Conservation (phyloP, 768 basidiomycete genomes). For the Lactarius vividus region DNA sequence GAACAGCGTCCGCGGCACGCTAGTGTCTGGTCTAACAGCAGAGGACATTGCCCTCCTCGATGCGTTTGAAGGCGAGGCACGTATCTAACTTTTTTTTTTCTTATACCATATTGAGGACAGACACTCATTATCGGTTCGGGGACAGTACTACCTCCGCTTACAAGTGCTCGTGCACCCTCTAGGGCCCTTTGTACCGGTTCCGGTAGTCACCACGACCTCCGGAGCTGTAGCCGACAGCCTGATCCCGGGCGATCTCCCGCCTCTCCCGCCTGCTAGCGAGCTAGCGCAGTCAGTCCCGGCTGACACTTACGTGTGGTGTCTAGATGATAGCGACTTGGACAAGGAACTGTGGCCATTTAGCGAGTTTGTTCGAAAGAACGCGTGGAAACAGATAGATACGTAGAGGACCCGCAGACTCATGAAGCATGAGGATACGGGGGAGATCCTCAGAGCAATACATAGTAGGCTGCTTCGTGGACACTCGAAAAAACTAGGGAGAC, state of each 20-base stretch:
- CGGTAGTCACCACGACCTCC: slow-evolving; percentile 18
- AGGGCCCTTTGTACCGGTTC: slow-evolving; percentile 37
- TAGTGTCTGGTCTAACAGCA: slow-evolving; percentile 69
- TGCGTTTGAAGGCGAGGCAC: slow-evolving; percentile 75
- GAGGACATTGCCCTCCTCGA: slow-evolving; percentile 70
- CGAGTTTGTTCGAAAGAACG: slow-evolving; percentile 70
- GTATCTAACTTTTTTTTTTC: slow-evolving; percentile 30
- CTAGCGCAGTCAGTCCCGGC: slow-evolving; percentile 42
- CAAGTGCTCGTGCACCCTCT: slow-evolving; percentile 57
- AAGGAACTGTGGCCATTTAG: slow-evolving; percentile 75
- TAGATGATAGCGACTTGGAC: slow-evolving; percentile 43
- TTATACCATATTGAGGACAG: not conserved
- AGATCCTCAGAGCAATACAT: too few relatives aligned
- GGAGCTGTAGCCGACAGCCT: slow-evolving; percentile 34
- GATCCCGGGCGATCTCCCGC: slow-evolving; percentile 41
- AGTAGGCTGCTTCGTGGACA: too few relatives aligned
- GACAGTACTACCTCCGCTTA: slow-evolving; percentile 69
- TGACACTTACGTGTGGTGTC: slow-evolving; percentile 72
- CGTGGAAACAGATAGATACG: slow-evolving; percentile 72
- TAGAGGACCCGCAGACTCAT: slow-evolving; percentile 29
- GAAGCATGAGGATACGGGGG: too few relatives aligned
- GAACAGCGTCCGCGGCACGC: slow-evolving; percentile 70
- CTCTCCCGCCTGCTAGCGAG: slow-evolving; percentile 41
- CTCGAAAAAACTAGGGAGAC: too few relatives aligned
- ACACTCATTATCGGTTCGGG: too few relatives aligned